These are phyloP conservation scores for Leccinum barrowsii DNA, from an alignment of 768 basidiomycete species.

Conservation along the genomic window DNA sequence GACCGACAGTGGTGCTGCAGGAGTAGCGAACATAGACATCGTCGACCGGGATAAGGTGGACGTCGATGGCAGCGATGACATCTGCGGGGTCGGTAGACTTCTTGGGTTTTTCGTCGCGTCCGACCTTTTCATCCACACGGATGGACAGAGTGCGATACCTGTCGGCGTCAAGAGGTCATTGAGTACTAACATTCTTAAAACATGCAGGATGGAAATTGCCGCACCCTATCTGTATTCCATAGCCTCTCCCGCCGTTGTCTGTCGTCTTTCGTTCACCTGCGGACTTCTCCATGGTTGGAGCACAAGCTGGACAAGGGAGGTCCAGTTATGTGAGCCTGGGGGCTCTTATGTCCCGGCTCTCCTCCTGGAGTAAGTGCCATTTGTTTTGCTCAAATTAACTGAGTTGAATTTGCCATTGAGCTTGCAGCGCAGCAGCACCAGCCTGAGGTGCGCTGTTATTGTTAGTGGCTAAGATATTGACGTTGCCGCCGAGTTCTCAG, in stretches of 20 bases:
- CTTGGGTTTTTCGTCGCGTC: constrained; percentile 12
- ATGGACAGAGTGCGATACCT: constrained; percentile 47
- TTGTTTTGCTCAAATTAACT: no score
- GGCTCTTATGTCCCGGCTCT: no score
- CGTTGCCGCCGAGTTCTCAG: no score
- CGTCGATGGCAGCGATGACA: constrained; percentile 45
- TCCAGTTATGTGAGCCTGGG: no score
- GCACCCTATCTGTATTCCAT: constrained; percentile 33
- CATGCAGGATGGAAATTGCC: not conserved
- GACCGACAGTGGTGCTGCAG: constrained; percentile 40
- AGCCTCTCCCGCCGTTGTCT: constrained; percentile 17
- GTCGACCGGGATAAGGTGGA: constrained; percentile 40
- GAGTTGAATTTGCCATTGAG: no score
- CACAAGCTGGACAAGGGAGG: not conserved
- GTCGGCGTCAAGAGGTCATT: not conserved
- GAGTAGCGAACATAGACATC: constrained; percentile 44
- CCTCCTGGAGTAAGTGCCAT: no score
- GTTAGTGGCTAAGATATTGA: no score
- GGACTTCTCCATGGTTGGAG: constrained; percentile 19
- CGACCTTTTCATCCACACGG: constrained; percentile 36
- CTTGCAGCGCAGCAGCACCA: no score
- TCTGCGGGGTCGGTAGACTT: constrained; percentile 33
- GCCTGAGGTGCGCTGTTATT: no score
- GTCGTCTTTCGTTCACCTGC: constrained; percentile 10
- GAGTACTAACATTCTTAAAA: not conserved